Percentiles rank a stretch among this genome's conserved stretches.
These are phyloP conservation scores for Prunus padus DNA, from an alignment of 306 rosid genomes.

Conservation along the genomic window DNA sequence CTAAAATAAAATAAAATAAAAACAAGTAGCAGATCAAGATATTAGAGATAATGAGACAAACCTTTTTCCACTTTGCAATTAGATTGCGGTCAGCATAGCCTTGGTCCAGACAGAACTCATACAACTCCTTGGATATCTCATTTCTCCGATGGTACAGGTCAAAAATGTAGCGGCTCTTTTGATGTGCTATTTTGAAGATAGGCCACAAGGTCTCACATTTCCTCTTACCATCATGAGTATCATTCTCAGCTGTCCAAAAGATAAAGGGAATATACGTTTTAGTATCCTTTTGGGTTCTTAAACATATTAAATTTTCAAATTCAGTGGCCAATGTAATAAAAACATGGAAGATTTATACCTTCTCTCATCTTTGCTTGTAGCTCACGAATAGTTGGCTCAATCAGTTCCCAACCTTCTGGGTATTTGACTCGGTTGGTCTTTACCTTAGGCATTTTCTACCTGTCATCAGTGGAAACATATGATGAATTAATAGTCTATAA, in stretches of 20 bases:
- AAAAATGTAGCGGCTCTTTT: constrained; percentile 50
- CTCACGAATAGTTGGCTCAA: constrained; percentile 88
- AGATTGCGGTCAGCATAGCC: constrained; percentile 51
- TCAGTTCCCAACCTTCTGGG: constrained; percentile 95
- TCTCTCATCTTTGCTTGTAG: constrained; percentile 98
- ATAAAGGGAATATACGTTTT: neutral
- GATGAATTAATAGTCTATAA: constrained; percentile 1
- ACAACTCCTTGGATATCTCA: constrained; percentile 50
- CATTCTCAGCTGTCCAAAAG: constrained; percentile 44
- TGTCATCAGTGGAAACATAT: constrained; percentile 23
- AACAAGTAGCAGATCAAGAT: neutral
- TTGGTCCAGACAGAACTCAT: constrained; percentile 50
- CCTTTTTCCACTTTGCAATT: constrained; percentile 59
- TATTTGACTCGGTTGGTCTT: constrained; percentile 83
- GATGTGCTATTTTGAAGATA: constrained; percentile 52
- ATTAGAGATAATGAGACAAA: constrained; percentile 6
- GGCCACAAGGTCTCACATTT: constrained; percentile 59
- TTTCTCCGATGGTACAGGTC: constrained; percentile 51
- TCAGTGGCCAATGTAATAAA: neutral
- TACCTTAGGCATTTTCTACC: constrained; percentile 77
- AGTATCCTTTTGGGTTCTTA: neutral
- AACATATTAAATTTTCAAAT: neutral
- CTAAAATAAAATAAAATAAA: no score
- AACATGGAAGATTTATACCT: constrained; percentile 39
- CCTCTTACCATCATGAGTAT: constrained; percentile 54